Evolutionary conservation across 1,284 basidiomycete genomes (phyloP), one percentile per base, ranked within the genome.

Genomic region (Pyrrhoderma noxium): DNA sequence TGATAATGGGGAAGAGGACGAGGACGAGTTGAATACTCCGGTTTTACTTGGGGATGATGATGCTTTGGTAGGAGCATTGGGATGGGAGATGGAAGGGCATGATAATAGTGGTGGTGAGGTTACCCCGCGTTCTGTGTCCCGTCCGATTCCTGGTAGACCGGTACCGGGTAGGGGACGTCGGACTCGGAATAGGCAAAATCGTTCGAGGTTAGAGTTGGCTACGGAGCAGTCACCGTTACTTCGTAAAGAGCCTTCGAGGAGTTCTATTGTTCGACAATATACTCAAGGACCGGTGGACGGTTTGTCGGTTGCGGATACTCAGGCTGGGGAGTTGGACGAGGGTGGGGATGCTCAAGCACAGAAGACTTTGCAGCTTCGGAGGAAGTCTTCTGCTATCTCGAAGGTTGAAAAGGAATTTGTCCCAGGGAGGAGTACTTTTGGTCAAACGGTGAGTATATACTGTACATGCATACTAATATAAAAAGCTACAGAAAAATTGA

Each of bases 391-490:
- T 37, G 47, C 55, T 25, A 54, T 53, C 45, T 41, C 51, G 34
- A 46, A 43, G 11, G 47, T 53, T 14, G 55, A 59, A 42, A 60
- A 65, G 52, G 51, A 45, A 31, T 51, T 50, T 51, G 58, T 70
- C 55, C 64, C 61, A 19, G 79, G 88, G 41, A 68, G 77, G 65
- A 83, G 86, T 56, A 92, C 89, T 1, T 90, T 85, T 62, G 85
- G 86, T 22, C 89, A 93, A 64, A 92, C 89, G 18, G 89, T 90
- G 60, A 59, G 80, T 65, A 36, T 37, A 47, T 19, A 54, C 56
- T 41, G 27, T 52, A 34, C 16, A n/a, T n/a, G n/a, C n/a, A n/a
- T 31, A 31, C 11, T 11, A 31, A 31, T 31, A 5, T 11, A 5
- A 31, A 31, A 31, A 5, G 7, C 11, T 31, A 11, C 11, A 39